phyloP scores from a whole-genome alignment of 805 yeast species.

The Yamadazyma sp. region DNA sequence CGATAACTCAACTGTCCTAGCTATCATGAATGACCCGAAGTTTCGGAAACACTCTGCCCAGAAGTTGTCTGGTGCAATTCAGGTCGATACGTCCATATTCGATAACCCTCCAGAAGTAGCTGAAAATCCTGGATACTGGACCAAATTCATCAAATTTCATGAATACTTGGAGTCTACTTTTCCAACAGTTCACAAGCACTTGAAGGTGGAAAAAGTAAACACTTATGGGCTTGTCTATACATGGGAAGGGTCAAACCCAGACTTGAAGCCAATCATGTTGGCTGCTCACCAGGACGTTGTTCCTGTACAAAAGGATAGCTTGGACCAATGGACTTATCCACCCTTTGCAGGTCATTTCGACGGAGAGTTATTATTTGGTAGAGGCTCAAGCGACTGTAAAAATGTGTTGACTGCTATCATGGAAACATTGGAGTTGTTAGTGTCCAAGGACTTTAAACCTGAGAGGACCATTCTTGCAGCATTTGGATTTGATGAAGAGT shows the following conservation, averaged over 20 bases:
- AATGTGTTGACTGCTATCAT: constrained; percentile 62
- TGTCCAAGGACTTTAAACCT: constrained; percentile 53
- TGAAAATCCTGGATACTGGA: constrained; percentile 53
- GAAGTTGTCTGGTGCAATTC: constrained; percentile 57
- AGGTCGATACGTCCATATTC: constrained; percentile 60
- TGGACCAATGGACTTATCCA: constrained; percentile 59
- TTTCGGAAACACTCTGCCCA: constrained; percentile 36
- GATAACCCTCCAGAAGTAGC: constrained; percentile 53
- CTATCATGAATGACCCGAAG: constrained; percentile 24
- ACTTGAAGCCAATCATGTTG: constrained; percentile 65
- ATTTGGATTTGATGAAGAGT: constrained; percentile 82
- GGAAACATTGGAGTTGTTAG: constrained; percentile 63
- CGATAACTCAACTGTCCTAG: constrained; percentile 32
- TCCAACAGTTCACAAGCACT: constrained; percentile 50
- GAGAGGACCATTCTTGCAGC: constrained; percentile 61
- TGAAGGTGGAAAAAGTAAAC: constrained; percentile 57
- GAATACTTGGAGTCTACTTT: constrained; percentile 51
- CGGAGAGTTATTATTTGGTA: constrained; percentile 66
- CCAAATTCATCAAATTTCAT: constrained; percentile 44
- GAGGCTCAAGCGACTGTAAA: constrained; percentile 80
- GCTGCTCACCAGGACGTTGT: constrained; percentile 84
- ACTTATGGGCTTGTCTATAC: constrained; percentile 63
- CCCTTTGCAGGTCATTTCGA: constrained; percentile 65
- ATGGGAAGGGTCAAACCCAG: constrained; percentile 53
- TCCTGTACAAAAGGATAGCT: constrained; percentile 63